Evolutionary conservation across 306 rosid species (phyloP), one percentile per base, ranked within the genome.

Genomic region (Begonia loranthoides): DNA sequence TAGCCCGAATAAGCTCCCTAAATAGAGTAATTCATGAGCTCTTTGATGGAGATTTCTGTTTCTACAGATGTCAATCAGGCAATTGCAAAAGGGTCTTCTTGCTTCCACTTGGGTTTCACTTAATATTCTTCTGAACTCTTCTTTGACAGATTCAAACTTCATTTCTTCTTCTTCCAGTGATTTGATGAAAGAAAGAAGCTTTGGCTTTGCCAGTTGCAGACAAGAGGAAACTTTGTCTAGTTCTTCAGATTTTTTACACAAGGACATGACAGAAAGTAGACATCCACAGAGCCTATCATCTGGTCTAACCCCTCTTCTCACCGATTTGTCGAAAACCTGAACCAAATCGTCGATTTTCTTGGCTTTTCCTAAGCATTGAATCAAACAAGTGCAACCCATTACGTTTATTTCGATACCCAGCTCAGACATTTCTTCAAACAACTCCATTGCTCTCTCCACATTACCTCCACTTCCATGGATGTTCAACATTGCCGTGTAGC

Each of bases 401-500:
- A 86, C 94, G 44, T 80, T 86, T 63, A 92, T 84, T 55, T 63
- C 73, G 48, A 83, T 67, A 15, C 94, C 87, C 38, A 52, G 24
- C 71, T 63, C 57, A 22, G 67, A 61, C 93, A 92, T 86, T 71
- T 86, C 96, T 38, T 86, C 86, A 50, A 92, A 86, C 73, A 86
- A 49, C 24, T 34, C 67, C 79, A 83, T 76, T 24, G 99, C 90
- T 64, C 69, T 78, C 4, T 67, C 82, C 2, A 71, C 93, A 41
- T 79, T 66, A 59, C 96, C 93, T 53, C 73, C 81, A 41, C 96
- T 92, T 13, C 93, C 96, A 58, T 78, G 74, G 34, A 92, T 83
- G 60, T 83, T 83, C 53, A 86, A 69, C 99, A 92, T 86, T 6
- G 99, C 96, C 0, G 99, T 92, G 80, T 86, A 86, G 72, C 96